phyloP scores from a whole-genome alignment of 75 land plant species.

The Picea sitchensis region DNA sequence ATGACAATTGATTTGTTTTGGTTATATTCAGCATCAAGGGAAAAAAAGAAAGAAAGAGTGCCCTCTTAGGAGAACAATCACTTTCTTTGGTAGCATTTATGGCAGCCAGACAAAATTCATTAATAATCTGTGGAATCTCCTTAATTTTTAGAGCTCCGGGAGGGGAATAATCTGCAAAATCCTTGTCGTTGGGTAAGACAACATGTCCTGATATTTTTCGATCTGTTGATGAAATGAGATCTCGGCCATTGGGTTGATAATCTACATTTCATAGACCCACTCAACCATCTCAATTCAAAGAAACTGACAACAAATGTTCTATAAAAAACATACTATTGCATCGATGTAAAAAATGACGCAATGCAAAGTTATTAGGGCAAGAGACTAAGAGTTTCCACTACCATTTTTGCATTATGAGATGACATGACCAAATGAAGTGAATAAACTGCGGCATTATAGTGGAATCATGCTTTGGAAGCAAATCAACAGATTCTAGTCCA shows the following conservation, averaged over 20 bases:
- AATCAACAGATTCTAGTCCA: too few relatives aligned
- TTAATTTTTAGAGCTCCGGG: conserved; percentile 36
- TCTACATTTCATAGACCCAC: conserved; percentile 16
- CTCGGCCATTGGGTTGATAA: conserved; percentile 54
- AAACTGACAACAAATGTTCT: not conserved
- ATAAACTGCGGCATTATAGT: too few relatives aligned
- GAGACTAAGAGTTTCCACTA: too few relatives aligned
- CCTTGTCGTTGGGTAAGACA: conserved; percentile 5
- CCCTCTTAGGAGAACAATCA: not conserved
- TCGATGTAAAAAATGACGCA: not conserved
- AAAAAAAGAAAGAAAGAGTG: too few relatives aligned
- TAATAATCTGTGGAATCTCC: conserved; percentile 46
- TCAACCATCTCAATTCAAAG: too few relatives aligned
- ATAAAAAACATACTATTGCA: not conserved
- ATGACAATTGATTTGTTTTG: too few relatives aligned
- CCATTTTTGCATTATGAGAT: too few relatives aligned
- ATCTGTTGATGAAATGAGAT: conserved; percentile 45
- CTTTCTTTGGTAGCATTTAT: conserved; percentile 76
- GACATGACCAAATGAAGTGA: not conserved
- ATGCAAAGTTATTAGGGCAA: not conserved
- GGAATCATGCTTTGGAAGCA: too few relatives aligned
- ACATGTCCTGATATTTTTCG: conserved; percentile 3
- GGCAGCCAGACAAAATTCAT: conserved; percentile 73
- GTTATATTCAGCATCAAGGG: too few relatives aligned
- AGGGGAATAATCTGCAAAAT: conserved; percentile 20